Base-by-base conservation (phyloP, 768 basidiomycete species). In the Melanogaster broomeanus region DNA sequence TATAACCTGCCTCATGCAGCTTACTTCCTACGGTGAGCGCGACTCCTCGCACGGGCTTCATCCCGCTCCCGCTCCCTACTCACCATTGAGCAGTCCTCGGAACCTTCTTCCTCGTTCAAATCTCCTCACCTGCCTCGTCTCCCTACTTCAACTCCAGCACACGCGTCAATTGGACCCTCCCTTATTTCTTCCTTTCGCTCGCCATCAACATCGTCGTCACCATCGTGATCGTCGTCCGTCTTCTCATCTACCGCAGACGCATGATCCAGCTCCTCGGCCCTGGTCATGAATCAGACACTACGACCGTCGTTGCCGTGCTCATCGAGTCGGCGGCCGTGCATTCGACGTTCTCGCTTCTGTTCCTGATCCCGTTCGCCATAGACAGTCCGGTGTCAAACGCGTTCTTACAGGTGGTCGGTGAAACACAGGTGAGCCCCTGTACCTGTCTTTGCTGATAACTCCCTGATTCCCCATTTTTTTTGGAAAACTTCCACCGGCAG, bases 381-480 rank as follows among this genome's bases (percentile, higher is more conserved):
- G 33, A 60, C 12, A 53, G 45, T n/a, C 41, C 60, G 1, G 27
- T 69, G 12, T 67, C 68, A 12, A 72, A 71, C 42, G 41, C 68
- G 2, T 64, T 75, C 38, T 43, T 77, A 9, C 71, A 69, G n/a
- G 53, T 64, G 11, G 55, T 74, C 0, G 68, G 70, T 4, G 70
- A 69, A 52, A 61, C 59, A 7, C 71, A 73, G 60, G 71, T 68
- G 6, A 43, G 66, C 37, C 18, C 30, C 2, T 24, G 18, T 3
- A 27, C 38, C 41, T 33, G n/a, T n/a, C 34, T 16, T 6, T 4
- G 27, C 11, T 11, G 6, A 21, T 28, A 16, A 3, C 41, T 11
- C 6, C 38, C 35, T 15, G 25, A 44, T 50, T 33, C 6, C 25
- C 24, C 12, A 10, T 28, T 10, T 4, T 18, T 21, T 12, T 10